Evolutionary conservation across 768 basidiomycete species (phyloP), one percentile per base, ranked within the genome.

Genomic region (Kwoniella bestiolae): DNA sequence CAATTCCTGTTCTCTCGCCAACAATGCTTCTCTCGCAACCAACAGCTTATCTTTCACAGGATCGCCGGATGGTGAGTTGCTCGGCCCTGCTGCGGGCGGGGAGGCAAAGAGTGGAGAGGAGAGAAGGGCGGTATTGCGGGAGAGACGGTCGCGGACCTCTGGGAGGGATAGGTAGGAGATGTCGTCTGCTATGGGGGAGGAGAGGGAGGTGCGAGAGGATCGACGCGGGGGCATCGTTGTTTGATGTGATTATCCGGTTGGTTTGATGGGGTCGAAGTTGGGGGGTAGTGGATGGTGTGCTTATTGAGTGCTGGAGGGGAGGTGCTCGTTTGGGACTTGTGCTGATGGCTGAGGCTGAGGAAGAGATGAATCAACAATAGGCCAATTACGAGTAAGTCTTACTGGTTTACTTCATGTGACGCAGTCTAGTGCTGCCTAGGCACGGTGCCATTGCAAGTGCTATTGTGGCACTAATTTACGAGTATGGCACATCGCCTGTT

Each of bases 1-100:
- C 31, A 77, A 46, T 46, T 77, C 76, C 44, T 55, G 46, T 58
- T 77, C 70, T 46, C 76, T n/a, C 2, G 60, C 71, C 18, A 71
- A 52, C 12, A 75, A 34, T 6, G 63, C 53, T 50, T 67, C 49
- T 16, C 76, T 45, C 2, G 63, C 70, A 1, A 32, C 7, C 16
- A 75, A 23, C 25, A 77, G 57, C 34, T 67, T 67, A 21, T 73
- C 68, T 44, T 70, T 25, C 0, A 77, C 64, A n/a, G 74, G 66
- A 60, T 76, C 75, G 25, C 65, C 32, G 7, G 12, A 4, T n/a
- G 31, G 23, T 38, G 56, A 52, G n/a, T n/a, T 41, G 21, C 46
- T 41, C 23, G 50, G 59, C 14, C 29, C 62, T 58, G 26, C 38
- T 26, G 29, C 60, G 31, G 41, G 47, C 8, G 55, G 62, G 59